Conservation (phyloP, 495 filamentous ascomycete species). For the Trichoderma gamsii region DNA sequence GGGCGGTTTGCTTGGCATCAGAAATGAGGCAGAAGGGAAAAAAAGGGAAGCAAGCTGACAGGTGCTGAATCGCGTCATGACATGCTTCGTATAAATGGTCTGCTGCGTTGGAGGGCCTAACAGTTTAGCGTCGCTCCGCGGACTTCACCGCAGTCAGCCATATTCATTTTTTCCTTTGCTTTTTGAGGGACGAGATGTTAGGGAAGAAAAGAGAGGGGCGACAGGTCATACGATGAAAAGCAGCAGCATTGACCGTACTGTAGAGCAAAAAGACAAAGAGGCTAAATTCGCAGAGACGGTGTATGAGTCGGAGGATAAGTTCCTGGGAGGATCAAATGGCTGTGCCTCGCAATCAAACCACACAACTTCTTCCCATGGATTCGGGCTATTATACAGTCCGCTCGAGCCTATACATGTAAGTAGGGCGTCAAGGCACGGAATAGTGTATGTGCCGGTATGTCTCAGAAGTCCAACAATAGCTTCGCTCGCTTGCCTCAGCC, state of each 20-base stretch:
- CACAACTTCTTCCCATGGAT: not conserved
- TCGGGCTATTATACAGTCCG: slow-evolving; percentile 7
- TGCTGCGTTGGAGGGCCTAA: not conserved
- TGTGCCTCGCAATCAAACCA: not conserved
- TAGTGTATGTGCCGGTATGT: not conserved
- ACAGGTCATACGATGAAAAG: slow-evolving; percentile 4
- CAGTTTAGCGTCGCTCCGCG: not conserved
- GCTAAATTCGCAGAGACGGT: too few species aligned
- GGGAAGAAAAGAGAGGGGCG: not conserved
- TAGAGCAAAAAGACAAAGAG: slow-evolving; percentile 5
- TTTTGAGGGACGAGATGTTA: not conserved
- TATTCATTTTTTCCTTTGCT: not conserved
- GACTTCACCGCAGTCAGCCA: not conserved
- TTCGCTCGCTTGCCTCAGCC: not conserved
- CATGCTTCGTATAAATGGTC: not conserved
- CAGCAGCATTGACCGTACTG: not conserved
- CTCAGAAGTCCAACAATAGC: not conserved
- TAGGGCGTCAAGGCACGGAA: not conserved
- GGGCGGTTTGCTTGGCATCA: not conserved
- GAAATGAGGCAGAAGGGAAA: not conserved
- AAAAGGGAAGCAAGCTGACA: not conserved
- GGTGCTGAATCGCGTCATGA: not conserved
- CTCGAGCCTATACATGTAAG: not conserved
- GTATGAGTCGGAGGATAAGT: not conserved
- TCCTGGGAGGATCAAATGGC: not conserved